phyloP scores from a whole-genome alignment of 2,329 filamentous ascomycete genomes.

The Ramularia collo-cygni region DNA sequence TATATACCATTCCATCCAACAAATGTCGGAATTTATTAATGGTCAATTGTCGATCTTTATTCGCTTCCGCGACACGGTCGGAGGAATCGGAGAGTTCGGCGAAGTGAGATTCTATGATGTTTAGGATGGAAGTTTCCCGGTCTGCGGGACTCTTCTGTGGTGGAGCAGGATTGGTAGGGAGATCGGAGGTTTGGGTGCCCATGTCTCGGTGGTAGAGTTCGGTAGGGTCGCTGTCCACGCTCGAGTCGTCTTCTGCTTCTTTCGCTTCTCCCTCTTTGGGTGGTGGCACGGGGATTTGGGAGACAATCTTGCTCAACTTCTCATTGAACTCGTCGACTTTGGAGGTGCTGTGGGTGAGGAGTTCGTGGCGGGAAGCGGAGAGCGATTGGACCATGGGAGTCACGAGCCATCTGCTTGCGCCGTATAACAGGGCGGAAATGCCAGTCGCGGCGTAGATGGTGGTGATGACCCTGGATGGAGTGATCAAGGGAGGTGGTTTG shows the following conservation, averaged over 20 bases:
- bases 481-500: conserved; percentile 54
- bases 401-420: conserved; percentile 62
- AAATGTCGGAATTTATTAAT: conserved; percentile 56
- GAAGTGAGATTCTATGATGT: conserved; percentile 47
- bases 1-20: conserved; percentile 54
- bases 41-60: conserved; percentile 44
- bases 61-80: conserved; percentile 46
- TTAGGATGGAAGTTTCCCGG: conserved; percentile 30
- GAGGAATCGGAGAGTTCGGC: conserved; percentile 44
- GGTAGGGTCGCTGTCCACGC: conserved; percentile 55
- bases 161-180: conserved; percentile 29
- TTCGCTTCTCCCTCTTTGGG: no score
- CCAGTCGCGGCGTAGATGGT: conserved; percentile 52
- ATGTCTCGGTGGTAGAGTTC: conserved; percentile 78
- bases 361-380: conserved; percentile 50
- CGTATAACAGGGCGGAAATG: conserved; percentile 56
- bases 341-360: conserved; percentile 44
- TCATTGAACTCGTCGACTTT: conserved; percentile 52
- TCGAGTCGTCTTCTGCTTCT: conserved; percentile 43
- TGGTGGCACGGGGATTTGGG: conserved; percentile 22
- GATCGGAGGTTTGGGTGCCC: conserved; percentile 66
- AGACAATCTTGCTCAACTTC: conserved; percentile 38
- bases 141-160: conserved; percentile 22
- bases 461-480: conserved; percentile 48
- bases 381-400: conserved; percentile 53